Conservation (phyloP, 2,329 filamentous ascomycete genomes). For the Xylariaceae sp. region DNA sequence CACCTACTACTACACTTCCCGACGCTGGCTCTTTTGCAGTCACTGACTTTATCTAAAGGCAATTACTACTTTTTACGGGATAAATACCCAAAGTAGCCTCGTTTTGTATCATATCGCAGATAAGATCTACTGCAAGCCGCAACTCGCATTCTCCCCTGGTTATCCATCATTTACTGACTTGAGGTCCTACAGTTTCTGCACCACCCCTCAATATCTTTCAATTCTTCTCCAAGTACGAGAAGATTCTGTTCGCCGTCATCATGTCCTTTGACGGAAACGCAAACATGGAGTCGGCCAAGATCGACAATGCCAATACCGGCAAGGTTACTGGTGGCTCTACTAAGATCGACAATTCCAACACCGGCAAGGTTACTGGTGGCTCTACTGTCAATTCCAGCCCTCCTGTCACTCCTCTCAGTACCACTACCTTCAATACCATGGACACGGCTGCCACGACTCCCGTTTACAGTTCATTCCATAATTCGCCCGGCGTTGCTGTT, state of each 20-base stretch:
- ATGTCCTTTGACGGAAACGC: not conserved
- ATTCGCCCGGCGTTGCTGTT: not conserved
- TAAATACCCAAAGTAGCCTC: not conserved
- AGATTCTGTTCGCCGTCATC: conserved; percentile 7
- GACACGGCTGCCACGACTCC: not conserved
- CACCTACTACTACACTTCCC: no score
- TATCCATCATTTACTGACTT: not conserved
- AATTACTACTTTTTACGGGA: not conserved
- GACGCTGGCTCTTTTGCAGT: not conserved
- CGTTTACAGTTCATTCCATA: not conserved
- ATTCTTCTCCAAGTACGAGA: not conserved
- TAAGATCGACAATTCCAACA: not conserved
- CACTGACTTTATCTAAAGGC: not conserved
- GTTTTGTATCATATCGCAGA: not conserved
- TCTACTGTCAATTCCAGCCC: not conserved
- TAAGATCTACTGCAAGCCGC: not conserved
- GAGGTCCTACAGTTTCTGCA: not conserved
- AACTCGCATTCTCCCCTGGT: not conserved
- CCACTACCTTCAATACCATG: not conserved
- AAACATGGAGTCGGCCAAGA: not conserved
- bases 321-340: not conserved
- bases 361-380: no score
- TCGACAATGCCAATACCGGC: not conserved
- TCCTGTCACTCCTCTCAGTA: not conserved
- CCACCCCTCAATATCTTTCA: not conserved